Evolutionary conservation across 306 rosid species (phyloP), one percentile per base, ranked within the genome.

Genomic region (Medicago lupulina): DNA sequence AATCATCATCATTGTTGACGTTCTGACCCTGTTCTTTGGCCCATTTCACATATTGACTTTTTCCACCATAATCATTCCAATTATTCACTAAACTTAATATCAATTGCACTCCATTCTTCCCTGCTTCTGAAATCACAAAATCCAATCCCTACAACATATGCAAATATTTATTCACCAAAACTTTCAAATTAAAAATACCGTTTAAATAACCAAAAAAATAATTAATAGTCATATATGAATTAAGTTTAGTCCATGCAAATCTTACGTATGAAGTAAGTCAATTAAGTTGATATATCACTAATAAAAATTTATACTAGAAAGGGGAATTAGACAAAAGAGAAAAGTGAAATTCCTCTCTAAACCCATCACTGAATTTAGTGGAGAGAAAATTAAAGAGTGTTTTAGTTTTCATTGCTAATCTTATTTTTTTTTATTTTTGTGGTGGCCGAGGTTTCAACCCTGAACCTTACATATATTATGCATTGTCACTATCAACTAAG

Each of bases 121-220:
- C 64, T 59, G 70, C 81, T 70, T 59, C 81, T 47, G 81, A 78
- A 17, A 77, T 38, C 70, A 58, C 76, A 67, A 43, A 70, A 59
- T 77, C 76, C 81, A 77, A 47, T 70, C 63, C 82, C 71, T 77
- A n/a, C 75, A 5, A 23, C 49, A 6, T 2, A 9, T 28, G n/a
- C 18, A 25, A 13, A 21, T 5, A 11, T 21, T 21, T 8, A 49
- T 25, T 25, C 28, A 25, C 28, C 55, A 14, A 49, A 49, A 49
- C 9, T 50, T 6, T 4, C 57, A 50, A 50, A 25, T 59, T 14
- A 18, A 54, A 1, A 54, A 17, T 53, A 17, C 5, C 59, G 17
- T 54, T 8, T 9, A 9, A 17, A 54, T 54, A 17, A 18, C 60
- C 25, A 8, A 8, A 53, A 12, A 17, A 53, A 53, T 50, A n/a